phyloP scores from a whole-genome alignment of 768 basidiomycete species.

The Russula virescens region DNA sequence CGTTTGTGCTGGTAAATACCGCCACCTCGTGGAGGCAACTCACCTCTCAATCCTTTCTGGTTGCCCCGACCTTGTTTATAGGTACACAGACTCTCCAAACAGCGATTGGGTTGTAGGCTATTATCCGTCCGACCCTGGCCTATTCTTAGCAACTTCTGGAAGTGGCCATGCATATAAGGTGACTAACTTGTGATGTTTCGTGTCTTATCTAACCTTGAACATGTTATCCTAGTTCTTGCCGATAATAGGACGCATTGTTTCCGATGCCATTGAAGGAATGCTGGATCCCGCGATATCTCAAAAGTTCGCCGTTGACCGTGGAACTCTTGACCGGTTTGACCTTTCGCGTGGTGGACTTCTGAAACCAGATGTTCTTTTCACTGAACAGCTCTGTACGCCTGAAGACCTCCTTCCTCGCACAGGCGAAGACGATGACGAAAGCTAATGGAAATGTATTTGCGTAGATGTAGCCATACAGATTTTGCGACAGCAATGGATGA shows the following conservation, averaged over 20 bases:
- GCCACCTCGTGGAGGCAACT: background rate
- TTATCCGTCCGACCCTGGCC: constrained; percentile 49
- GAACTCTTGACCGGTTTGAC: constrained; percentile 33
- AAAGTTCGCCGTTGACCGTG: constrained; percentile 62
- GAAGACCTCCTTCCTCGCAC: constrained; percentile 21
- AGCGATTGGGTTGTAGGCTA: constrained; percentile 86
- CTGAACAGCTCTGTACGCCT: constrained; percentile 13
- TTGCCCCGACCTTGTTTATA: constrained; percentile 29
- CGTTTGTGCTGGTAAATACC: constrained; percentile 78
- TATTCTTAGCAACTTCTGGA: constrained; percentile 82
- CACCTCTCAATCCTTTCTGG: background rate
- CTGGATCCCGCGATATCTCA: constrained; percentile 45
- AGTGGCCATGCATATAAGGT: constrained; percentile 90
- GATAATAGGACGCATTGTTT: constrained; percentile 71
- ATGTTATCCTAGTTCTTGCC: constrained; percentile 69
- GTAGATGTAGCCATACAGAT: constrained; percentile 10
- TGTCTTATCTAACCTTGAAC: background rate
- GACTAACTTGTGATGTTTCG: background rate
- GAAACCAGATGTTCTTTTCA: background rate
- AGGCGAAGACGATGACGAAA: constrained; percentile 20
- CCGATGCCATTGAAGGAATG: constrained; percentile 61
- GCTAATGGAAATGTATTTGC: background rate
- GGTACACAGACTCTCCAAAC: constrained; percentile 88
- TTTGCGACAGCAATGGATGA: background rate
- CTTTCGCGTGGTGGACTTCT: constrained; percentile 31